Base-by-base conservation (phyloP, 139 green algal species). In the Ulvella scutata region DNA sequence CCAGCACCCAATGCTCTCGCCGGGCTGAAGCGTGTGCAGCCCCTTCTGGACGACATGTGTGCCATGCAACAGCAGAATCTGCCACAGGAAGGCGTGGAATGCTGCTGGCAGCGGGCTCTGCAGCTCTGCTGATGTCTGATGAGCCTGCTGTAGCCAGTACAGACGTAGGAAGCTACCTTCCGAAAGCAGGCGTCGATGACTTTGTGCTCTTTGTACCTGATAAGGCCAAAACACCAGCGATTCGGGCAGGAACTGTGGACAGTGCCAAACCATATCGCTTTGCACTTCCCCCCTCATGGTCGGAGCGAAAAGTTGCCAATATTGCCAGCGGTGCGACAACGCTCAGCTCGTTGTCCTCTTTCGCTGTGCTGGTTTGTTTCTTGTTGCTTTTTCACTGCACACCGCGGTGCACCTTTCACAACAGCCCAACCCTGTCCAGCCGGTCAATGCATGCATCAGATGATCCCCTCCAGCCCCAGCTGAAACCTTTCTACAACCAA, bases 261-360 rank as follows among this genome's bases (percentile, higher is more conserved):
- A 51, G 61, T 13, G 43, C 28, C 1, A 74, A 72, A 26, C 82
- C 82, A 3, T 86, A 86, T 59, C 43, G 37, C 0, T 84, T 86
- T 61, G 75, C 79, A 4, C 33, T 86, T 36, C 82, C 82, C n/a
- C 43, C 79, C 3, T 72, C 76, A n/a, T 82, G 78, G 29, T 26
- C 74, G 2, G 79, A 86, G 62, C 43, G 61, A 0, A 78, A 79
- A 37, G 81, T 86, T 3, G 79, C 79, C 36, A 89, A 89, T 74
- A 85, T 85, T 37, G 73, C 82, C 21, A 87, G 62, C 23, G 87
- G 87, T 39, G 13, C 9, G 51, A 9, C 37, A 9, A 6, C 9
- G n/a, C n/a, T n/a, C n/a, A n/a, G n/a, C n/a, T n/a, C n/a, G n/a
- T n/a, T n/a, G n/a, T n/a, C n/a, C n/a, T n/a, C n/a, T n/a, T n/a